Evolutionary conservation across 495 filamentous ascomycete species (phyloP).

Genomic region (Cairneyella variabilis): DNA sequence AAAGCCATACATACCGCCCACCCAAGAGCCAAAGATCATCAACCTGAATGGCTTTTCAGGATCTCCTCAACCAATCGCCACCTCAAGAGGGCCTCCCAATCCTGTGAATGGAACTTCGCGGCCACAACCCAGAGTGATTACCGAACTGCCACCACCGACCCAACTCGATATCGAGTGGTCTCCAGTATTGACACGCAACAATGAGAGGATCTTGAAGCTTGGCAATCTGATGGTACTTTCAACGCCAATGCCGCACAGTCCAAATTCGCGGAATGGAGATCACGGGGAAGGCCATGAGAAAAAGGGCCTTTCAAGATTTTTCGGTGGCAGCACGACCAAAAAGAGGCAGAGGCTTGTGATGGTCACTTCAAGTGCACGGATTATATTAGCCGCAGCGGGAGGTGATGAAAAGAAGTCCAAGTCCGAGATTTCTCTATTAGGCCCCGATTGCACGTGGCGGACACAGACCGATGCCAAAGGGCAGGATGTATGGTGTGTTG

Average conservation of each 20-base stretch:
- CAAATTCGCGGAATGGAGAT: conserved; percentile 61
- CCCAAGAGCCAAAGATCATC: conserved; percentile 71
- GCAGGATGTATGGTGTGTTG: conserved; percentile 81
- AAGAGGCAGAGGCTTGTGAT: conserved; percentile 91
- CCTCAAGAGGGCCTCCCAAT: conserved; percentile 35
- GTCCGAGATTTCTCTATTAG: conserved; percentile 76
- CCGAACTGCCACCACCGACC: conserved; percentile 90
- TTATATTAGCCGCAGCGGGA: conserved; percentile 86
- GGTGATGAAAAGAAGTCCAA: conserved; percentile 97
- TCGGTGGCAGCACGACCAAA: conserved; percentile 84
- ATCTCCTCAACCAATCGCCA: conserved; percentile 47
- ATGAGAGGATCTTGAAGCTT: conserved; percentile 92
- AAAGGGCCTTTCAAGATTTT: conserved; percentile 90
- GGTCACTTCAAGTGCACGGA: conserved; percentile 85
- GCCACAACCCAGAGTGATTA: conserved; percentile 78
- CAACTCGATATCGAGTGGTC: conserved; percentile 99
- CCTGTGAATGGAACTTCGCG: conserved; percentile 41
- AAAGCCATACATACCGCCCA: conserved; percentile 78
- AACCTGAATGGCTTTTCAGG: conserved; percentile 63
- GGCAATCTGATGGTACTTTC: conserved; percentile 84
- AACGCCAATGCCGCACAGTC: conserved; percentile 63
- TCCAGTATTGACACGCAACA: conserved; percentile 82
- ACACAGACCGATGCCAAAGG: conserved; percentile 80
- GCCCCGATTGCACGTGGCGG: conserved; percentile 68
- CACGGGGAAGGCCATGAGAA: conserved; percentile 45